Conservation (phyloP, 768 basidiomycete species). For the Mycena capillaripes region DNA sequence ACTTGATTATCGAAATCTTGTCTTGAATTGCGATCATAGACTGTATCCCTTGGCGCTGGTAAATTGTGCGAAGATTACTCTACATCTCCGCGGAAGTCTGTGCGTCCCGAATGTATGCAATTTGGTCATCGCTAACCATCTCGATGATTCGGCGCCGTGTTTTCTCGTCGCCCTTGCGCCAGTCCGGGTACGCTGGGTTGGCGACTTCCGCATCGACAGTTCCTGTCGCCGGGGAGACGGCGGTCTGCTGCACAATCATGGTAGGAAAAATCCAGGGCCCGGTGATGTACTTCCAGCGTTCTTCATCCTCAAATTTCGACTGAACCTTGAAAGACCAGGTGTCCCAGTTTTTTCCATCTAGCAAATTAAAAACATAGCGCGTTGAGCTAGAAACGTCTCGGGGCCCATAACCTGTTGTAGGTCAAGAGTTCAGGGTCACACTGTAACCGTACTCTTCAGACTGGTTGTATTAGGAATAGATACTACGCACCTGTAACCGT, state of each 20-base stretch:
- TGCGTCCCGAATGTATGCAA: neutral
- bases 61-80: slow-evolving; percentile 1
- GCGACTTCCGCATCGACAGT: neutral
- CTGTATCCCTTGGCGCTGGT: slow-evolving; percentile 1
- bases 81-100: slow-evolving; percentile 6
- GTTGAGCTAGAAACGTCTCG: no score
- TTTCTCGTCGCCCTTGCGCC: neutral
- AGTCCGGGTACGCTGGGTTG: neutral
- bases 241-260: neutral
- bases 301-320: neutral
- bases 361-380: no score
- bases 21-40: slow-evolving; percentile 7
- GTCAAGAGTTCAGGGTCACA: no score
- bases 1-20: neutral
- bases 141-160: neutral
- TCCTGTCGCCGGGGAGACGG: neutral
- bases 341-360: no score
- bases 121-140: slow-evolving; percentile 6
- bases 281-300: neutral
- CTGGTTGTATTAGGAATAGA: no score
- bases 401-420: no score
- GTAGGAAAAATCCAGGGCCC: neutral
- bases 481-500: no score
- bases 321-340: no score
- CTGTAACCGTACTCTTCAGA: no score